Evolutionary conservation across 441 rosid genomes (phyloP), one percentile per base, ranked within the genome.

Genomic region (Populus tomentosa): DNA sequence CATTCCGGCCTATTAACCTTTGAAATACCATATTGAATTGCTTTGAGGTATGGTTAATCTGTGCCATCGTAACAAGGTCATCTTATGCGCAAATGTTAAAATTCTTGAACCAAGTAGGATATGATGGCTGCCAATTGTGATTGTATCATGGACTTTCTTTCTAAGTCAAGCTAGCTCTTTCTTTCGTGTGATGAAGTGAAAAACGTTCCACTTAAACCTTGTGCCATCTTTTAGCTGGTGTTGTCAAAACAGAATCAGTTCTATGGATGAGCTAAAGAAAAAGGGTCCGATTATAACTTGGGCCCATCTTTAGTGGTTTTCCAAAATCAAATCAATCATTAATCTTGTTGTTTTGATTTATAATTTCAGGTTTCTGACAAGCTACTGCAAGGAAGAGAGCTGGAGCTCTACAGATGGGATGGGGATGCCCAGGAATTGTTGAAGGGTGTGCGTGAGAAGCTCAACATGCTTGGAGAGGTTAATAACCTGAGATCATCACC

Each of bases 381-480:
- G 83, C 84, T 91, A 50, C 80, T 94, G n/a, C 87, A 88, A 76
- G 97, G 94, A 63, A 88, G 86, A 82, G 90, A 88, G 73, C 79
- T 94, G 79, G 95, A 91, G 78, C 85, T 94, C 85, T 83, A 80
- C 75, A 81, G 59, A 70, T 91, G 97, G 97, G 89, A 90, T 62
- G 92, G 89, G 30, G 84, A 88, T 81, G 89, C 64, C 16, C 84
- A 83, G 78, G 90, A 88, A 80, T 81, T 86, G 82, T 80, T 92
- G 81, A 89, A 80, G 86, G 89, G 83, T 6, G 88, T 90, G 28
- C 90, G 96, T 7, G 90, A 89, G 80, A 92, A 91, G 78, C 92
- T 92, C 75, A 94, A 94, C 81, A 83, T 81, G 83, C 95, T 94
- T 26, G 93, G 97, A 36, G 90, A 92, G 98, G 98, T 91, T 73